Percentiles rank a stretch among this genome's conserved stretches.
phyloP scores from a whole-genome alignment of 495 filamentous ascomycete genomes.

The Aspergillus saccharolyticus region DNA sequence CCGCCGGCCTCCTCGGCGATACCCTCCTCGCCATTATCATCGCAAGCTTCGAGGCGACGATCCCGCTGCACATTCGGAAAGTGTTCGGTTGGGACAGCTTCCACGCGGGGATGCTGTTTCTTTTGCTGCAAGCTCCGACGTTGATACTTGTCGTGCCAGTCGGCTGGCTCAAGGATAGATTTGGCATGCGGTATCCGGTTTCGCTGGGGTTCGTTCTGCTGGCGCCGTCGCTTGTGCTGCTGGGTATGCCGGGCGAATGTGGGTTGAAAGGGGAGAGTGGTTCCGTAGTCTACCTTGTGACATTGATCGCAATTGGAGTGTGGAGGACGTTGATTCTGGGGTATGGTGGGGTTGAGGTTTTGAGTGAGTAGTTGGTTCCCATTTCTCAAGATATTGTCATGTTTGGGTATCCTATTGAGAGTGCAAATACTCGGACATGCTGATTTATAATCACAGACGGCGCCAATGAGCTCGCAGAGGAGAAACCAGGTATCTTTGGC shows the following conservation, averaged over 20 bases:
- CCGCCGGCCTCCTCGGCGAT: constrained; percentile 8
- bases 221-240: constrained; percentile 10
- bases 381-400: too few species aligned
- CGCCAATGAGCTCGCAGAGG: constrained; percentile 13
- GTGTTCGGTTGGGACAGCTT: constrained; percentile 21
- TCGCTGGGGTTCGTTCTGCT: constrained; percentile 11
- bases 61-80: constrained; percentile 20
- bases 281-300: constrained; percentile 2
- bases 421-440: background rate
- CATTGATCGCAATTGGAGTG: constrained; percentile 7
- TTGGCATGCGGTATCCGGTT: constrained; percentile 17
- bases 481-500: constrained; percentile 20
- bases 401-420: too few species aligned
- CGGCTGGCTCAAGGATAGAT: constrained; percentile 21
- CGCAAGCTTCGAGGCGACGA: constrained; percentile 18
- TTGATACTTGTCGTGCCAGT: constrained; percentile 11
- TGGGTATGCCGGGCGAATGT: constrained; percentile 11
- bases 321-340: constrained; percentile 2
- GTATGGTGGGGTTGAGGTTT: constrained; percentile 9
- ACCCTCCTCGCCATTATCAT: constrained; percentile 8
- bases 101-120: constrained; percentile 20
- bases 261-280: background rate
- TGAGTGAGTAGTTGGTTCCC: too few species aligned
- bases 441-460: constrained; percentile 4
- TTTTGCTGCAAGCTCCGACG: constrained; percentile 14